Base-by-base conservation (phyloP, 441 rosid species). In the Biscutella laevigata region DNA sequence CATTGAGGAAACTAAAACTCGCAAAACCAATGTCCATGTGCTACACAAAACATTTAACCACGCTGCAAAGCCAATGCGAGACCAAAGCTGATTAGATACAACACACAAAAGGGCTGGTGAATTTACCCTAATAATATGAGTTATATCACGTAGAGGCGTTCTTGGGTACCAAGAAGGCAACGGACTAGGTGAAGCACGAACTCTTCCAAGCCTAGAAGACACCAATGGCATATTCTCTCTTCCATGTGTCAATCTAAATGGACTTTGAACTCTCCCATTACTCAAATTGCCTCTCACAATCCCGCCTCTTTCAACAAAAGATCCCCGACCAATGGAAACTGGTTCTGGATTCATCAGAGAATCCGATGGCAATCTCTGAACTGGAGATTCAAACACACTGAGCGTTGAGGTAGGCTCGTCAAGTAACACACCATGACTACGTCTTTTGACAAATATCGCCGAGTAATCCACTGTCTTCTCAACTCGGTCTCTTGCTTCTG, bases 151-250 rank as follows among this genome's bases (percentile, higher is more conserved):
- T 2, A 84, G 82, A 43, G 98, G 95, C 2, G 81, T 76, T 57
- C 98, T 77, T 1, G 95, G 96, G 64, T 87, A 84, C 95, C 88
- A 81, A 61, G 82, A 66, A 63, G 98, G 98, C 38, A 90, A 72
- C 43, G 30, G 19, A 27, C 73, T 62, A 16, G 40, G 44, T 5
- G 72, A 48, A 14, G 22, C 58, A 32, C 77, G 73, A 15, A 71
- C 74, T 32, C 77, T 62, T 38, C 72, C 70, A 42, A 83, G 68
- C 35, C 78, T 56, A 26, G 43, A 39, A 27, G 64, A 61, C 8
- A 69, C 71, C 9, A 12, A 4, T 6, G 77, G 61, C 28, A 47
- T 27, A 43, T 77, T 84, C 70, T 75, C 88, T 47, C 71, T 69
- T 14, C 76, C 78, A 15, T 14, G 38, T 4, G 66, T 15, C 15